Base-by-base conservation (phyloP, 345 rosid genomes). In the Dipteronia sinensis region DNA sequence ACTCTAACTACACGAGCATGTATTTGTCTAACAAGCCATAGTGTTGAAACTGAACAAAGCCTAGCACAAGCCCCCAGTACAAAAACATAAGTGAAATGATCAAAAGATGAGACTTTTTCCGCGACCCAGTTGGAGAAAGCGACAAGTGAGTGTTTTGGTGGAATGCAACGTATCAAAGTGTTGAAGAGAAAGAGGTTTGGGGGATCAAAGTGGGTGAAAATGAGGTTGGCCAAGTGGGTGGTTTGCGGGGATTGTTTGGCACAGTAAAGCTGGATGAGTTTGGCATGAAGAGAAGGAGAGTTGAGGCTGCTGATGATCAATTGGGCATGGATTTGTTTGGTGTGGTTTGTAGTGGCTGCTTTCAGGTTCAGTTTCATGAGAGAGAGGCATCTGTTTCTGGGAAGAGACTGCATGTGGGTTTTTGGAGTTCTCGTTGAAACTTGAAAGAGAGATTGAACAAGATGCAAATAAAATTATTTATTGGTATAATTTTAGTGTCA, bases 61-160 rank as follows among this genome's bases (percentile, higher is more conserved):
- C 92, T 84, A 20, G 93, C 93, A 67, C 92, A 91, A 82, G 93
- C 86, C 10, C 93, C 93, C 69, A 91, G 83, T 49, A 81, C 80
- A 81, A 86, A 89, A 74, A 83, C 79, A 71, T 79, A 88, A 11
- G 92, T 82, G 19, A 82, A 84, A 68, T 87, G 89, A 69, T 87
- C 87, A 53, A 83, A 80, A 80, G 76, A 76, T 22, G 82, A 76
- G 71, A 61, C 49, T 20, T 79, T 72, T 23, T 78, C 79, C 0
- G 88, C 81, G 67, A 79, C 87, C 88, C 88, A 86, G 46, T 76
- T 71, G 71, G 90, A 74, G 71, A 91, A 91, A 67, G 83, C 71
- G 49, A 72, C 67, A 46, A 91, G 62, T 0, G 93, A 85, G 73
- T 82, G 80, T 22, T 84, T 79, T 46, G 92, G 92, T 51, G 71